Conservation (phyloP, 495 filamentous ascomycete genomes). For the Cenococcum geophilum region DNA sequence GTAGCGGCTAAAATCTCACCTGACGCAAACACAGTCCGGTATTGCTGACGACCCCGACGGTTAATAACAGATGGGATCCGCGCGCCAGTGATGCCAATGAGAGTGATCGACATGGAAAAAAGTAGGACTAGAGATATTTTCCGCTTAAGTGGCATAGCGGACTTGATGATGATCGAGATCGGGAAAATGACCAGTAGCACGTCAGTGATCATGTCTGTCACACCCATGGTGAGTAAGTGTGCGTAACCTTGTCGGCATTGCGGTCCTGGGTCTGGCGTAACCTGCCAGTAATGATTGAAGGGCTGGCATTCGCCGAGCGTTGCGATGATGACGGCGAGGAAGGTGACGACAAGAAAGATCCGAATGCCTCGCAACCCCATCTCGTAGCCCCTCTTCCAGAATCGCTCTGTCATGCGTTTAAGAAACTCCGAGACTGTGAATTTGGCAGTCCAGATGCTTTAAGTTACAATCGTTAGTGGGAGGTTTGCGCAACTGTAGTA, state of each 20-base stretch:
- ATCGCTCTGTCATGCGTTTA: slow-evolving; percentile 62
- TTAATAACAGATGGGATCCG: slow-evolving; percentile 38
- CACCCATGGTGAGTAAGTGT: slow-evolving; percentile 82
- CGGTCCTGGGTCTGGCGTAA: slow-evolving; percentile 78
- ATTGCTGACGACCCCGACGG: slow-evolving; percentile 37
- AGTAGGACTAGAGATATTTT: slow-evolving; percentile 55
- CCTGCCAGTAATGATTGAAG: slow-evolving; percentile 83
- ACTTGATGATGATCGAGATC: slow-evolving; percentile 73
- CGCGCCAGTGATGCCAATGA: slow-evolving; percentile 51
- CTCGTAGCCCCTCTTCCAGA: slow-evolving; percentile 68
- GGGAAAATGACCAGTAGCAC: slow-evolving; percentile 81
- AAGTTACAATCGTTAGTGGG: neutral
- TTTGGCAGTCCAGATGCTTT: slow-evolving; percentile 87
- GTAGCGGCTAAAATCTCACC: slow-evolving; percentile 41
- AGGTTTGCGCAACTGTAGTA: neutral
- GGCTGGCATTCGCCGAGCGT: slow-evolving; percentile 83
- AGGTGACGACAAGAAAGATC: slow-evolving; percentile 66
- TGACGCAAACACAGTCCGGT: slow-evolving; percentile 39
- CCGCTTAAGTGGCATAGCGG: slow-evolving; percentile 59
- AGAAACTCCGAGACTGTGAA: slow-evolving; percentile 87
- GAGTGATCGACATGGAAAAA: slow-evolving; percentile 72
- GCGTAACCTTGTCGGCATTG: slow-evolving; percentile 76
- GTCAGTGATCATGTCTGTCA: slow-evolving; percentile 81
- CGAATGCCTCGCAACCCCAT: slow-evolving; percentile 61
- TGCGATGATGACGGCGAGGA: slow-evolving; percentile 70